Evolutionary conservation across 257 asterid genomes (phyloP), one percentile per base, ranked within the genome.

Genomic region (Ehretia macrophylla): DNA sequence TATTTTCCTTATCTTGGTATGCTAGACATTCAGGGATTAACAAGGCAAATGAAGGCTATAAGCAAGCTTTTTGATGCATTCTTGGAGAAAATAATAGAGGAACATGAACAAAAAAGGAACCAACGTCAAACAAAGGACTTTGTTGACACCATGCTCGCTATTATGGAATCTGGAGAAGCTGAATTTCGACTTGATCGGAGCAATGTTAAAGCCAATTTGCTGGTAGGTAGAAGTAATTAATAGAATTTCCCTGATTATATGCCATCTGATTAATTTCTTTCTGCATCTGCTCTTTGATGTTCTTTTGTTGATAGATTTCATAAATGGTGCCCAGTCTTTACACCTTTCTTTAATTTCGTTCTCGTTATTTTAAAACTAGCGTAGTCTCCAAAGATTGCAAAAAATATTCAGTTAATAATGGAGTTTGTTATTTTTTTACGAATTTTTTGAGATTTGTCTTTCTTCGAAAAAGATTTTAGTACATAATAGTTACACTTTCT

Each of bases 1-100:
- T 72, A 42, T 10, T 62, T 67, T 32, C 77, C 77, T 32, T 50
- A 19, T 18, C 66, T 72, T 17, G 58, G 62, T 22, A 32, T 51
- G 11, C 64, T 72, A 42, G 77, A 72, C 12, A 51, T 63, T 22
- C 70, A 72, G 8, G 77, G 77, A 10, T 13, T 67, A 11, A 66
- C 66, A 16, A 3, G 60, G 17, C 49, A 63, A 14, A 18, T 62
- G 16, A 72, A 67, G 59, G 46, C 32, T 8, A 37, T 72, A 0
- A 10, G 42, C 4, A 62, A 57, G 55, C 59, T 51, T 21, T 57
- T 62, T 4, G 70, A 72, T 48, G 19, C 44, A 0, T 67, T 72
- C 17, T 40, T 72, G 1, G 77, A 66, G 62, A 60, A 39, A 40
- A 58, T 62, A 17, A 56, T 72, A 46, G 63, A 20, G 19, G 35